phyloP scores from a whole-genome alignment of 2,329 filamentous ascomycete species.

The Diplodia intermedia region DNA sequence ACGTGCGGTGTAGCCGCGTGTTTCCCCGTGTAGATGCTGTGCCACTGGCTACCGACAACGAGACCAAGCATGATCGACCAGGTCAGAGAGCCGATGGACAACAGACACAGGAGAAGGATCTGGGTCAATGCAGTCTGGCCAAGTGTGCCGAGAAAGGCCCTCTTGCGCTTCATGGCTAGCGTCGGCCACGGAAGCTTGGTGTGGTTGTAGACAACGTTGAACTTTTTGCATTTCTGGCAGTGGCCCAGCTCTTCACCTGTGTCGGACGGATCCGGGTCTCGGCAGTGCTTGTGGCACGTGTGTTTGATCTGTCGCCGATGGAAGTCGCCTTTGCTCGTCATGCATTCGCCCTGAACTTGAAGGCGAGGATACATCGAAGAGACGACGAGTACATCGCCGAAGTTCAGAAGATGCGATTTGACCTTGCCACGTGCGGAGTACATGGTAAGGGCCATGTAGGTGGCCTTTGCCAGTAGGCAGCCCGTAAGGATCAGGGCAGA shows the following conservation, averaged over 20 bases:
- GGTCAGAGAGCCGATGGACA: not conserved
- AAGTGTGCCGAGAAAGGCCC: conserved; percentile 40
- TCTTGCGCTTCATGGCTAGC: conserved; percentile 43
- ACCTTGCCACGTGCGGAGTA: conserved; percentile 37
- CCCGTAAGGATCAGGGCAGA: conserved; percentile 39
- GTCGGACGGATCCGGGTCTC: conserved; percentile 20
- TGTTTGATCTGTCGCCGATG: conserved; percentile 38
- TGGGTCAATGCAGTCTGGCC: conserved; percentile 42
- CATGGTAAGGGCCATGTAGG: conserved; percentile 42
- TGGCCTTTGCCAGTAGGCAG: conserved; percentile 39
- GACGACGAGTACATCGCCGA: conserved; percentile 43
- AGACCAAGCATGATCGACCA: not conserved
- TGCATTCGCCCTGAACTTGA: conserved; percentile 41
- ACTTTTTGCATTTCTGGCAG: conserved; percentile 43
- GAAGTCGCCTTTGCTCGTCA: conserved; percentile 41
- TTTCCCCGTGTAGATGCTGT: not conserved
- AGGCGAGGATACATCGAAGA: conserved; percentile 39
- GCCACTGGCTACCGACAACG: not conserved
- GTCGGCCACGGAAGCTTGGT: conserved; percentile 38
- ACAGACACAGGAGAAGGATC: conserved; percentile 33
- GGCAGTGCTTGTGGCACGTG: conserved; percentile 43
- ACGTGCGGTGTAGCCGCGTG: not conserved
- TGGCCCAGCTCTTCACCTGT: conserved; percentile 42
- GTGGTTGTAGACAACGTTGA: conserved; percentile 37
- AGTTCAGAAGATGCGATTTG: conserved; percentile 41